A percentile compares a stretch with the other conserved stretches of the same genome.
These are phyloP conservation scores for Mortierella polycephala DNA, from an alignment of 371 early-diverging fungal species.

Conservation along the genomic window DNA sequence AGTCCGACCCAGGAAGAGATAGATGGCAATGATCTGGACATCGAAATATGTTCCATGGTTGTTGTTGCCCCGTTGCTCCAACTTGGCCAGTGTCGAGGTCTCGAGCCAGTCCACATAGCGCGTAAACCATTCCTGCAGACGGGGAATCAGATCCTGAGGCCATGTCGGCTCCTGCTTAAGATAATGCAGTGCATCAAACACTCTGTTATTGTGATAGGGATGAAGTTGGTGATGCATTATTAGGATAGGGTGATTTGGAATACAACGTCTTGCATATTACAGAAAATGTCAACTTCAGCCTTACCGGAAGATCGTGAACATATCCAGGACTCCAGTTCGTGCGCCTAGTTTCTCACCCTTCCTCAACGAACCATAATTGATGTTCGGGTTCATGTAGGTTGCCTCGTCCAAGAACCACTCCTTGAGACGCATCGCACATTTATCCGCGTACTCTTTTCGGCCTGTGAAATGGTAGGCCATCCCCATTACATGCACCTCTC, in stretches of 20 bases:
- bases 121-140: constrained; percentile 58
- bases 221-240: neutral
- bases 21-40: constrained; percentile 58
- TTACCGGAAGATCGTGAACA: constrained; percentile 56
- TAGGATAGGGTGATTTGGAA: neutral
- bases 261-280: neutral
- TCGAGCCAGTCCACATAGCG: constrained; percentile 62
- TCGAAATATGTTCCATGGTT: constrained; percentile 66
- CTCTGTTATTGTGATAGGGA: constrained; percentile 12
- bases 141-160: constrained; percentile 50
- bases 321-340: constrained; percentile 60
- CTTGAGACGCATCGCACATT: constrained; percentile 53
- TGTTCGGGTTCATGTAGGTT: constrained; percentile 67
- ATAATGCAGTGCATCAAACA: constrained; percentile 49
- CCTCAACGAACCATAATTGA: constrained; percentile 60
- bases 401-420: constrained; percentile 64
- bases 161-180: constrained; percentile 54
- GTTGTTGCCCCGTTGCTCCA: constrained; percentile 56
- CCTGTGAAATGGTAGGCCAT: constrained; percentile 65
- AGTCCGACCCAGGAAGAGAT: constrained; percentile 53
- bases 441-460: constrained; percentile 58
- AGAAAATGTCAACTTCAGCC: neutral
- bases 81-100: constrained; percentile 56
- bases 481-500: constrained; percentile 59
- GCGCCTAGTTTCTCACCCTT: constrained; percentile 58